Evolutionary conservation across 2,329 filamentous ascomycete species (phyloP).

Genomic region (Lachnellula subtilissima): DNA sequence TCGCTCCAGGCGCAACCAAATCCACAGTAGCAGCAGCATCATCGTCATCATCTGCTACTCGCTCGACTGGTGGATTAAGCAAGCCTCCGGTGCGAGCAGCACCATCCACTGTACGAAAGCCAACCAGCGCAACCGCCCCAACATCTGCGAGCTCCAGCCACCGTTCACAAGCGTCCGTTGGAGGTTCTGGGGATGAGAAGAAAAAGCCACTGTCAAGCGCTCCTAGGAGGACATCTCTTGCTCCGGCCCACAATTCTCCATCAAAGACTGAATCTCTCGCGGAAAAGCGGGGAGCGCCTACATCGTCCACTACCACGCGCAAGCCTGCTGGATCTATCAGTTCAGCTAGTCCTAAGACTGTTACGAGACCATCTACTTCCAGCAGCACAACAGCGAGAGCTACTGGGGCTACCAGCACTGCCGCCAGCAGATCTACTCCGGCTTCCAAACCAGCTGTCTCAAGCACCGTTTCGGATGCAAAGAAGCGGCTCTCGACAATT

Average conservation of each 20-base stretch:
- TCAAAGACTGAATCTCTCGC: slow-evolving; percentile 25
- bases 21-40: slow-evolving; percentile 6
- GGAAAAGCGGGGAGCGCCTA: slow-evolving; percentile 25
- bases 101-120: slow-evolving; percentile 25
- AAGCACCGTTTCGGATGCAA: slow-evolving; percentile 43
- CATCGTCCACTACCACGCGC: slow-evolving; percentile 29
- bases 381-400: slow-evolving; percentile 31
- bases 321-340: slow-evolving; percentile 26
- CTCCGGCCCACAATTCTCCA: slow-evolving; percentile 22
- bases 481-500: slow-evolving; percentile 53
- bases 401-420: slow-evolving; percentile 31
- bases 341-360: slow-evolving; percentile 33
- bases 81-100: slow-evolving; percentile 31
- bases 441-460: slow-evolving; percentile 32
- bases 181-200: slow-evolving; percentile 31
- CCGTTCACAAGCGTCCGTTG: slow-evolving; percentile 25
- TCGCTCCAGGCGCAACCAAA: slow-evolving; percentile 24
- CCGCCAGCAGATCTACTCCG: slow-evolving; percentile 30
- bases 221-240: slow-evolving; percentile 29
- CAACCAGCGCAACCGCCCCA: slow-evolving; percentile 28
- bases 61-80: slow-evolving; percentile 29
- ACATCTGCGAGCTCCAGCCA: slow-evolving; percentile 28
- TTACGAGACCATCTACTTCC: slow-evolving; percentile 36
- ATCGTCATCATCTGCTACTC: slow-evolving; percentile 22
- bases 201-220: slow-evolving; percentile 24